A percentile compares a stretch with the other conserved stretches of the same genome.
phyloP scores from a whole-genome alignment of 2,329 filamentous ascomycete genomes.

The Sarocladium strictum region DNA sequence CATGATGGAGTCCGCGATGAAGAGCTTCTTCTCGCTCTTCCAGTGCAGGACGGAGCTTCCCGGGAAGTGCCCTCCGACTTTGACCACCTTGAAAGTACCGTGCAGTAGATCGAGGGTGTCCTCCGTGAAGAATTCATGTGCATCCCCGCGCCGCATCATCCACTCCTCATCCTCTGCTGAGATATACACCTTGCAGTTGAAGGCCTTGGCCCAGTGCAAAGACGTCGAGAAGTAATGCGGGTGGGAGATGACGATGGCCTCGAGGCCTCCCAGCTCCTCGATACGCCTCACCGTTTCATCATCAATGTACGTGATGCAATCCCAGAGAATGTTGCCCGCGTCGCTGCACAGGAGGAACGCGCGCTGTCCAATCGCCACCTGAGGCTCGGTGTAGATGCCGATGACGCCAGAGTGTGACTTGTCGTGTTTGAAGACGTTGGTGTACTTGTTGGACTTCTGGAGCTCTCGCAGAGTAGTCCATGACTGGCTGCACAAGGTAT shows the following conservation, averaged over 20 bases:
- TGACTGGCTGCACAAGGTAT: constrained; percentile 42
- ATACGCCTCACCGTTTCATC: constrained; percentile 54
- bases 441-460: constrained; percentile 30
- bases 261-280: constrained; percentile 55
- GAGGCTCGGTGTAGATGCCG: constrained; percentile 44
- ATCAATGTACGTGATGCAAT: constrained; percentile 67
- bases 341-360: constrained; percentile 62
- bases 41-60: constrained; percentile 65
- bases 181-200: constrained; percentile 65
- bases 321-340: constrained; percentile 71
- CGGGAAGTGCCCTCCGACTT: constrained; percentile 74
- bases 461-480: constrained; percentile 56
- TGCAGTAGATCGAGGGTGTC: constrained; percentile 32
- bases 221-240: constrained; percentile 80
- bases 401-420: constrained; percentile 36
- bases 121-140: constrained; percentile 40
- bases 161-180: constrained; percentile 60
- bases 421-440: constrained; percentile 48
- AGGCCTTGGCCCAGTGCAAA: constrained; percentile 64
- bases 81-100: constrained; percentile 51
- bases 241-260: constrained; percentile 70
- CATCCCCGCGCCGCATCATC: constrained; percentile 41
- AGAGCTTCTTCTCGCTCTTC: constrained; percentile 42
- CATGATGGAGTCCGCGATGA: constrained; percentile 72
- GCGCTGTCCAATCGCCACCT: constrained; percentile 70